Conservation (phyloP, 1,284 basidiomycete species). For the Ceratobasidium sp. region DNA sequence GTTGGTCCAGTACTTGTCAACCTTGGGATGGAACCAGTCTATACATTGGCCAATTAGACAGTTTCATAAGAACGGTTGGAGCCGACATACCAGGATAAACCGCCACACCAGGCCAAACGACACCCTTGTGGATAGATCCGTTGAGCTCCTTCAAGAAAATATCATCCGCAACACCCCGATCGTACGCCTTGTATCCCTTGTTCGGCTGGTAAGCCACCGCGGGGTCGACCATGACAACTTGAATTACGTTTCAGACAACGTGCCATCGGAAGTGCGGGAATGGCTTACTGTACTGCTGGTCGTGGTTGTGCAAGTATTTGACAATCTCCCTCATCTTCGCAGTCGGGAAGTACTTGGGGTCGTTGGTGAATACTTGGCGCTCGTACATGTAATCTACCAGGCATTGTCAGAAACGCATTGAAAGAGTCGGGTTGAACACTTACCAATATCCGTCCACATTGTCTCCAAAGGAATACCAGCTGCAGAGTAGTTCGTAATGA, state of each 20-base stretch:
- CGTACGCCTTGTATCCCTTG: conserved; percentile 61
- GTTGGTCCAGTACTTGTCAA: conserved; percentile 63
- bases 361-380: conserved; percentile 70
- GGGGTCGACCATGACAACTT: conserved; percentile 79
- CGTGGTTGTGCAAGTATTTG: conserved; percentile 61
- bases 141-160: conserved; percentile 69
- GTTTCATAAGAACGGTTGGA: neutral
- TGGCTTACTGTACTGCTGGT: conserved; percentile 63
- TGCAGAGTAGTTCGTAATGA: conserved; percentile 64
- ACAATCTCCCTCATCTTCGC: conserved; percentile 69
- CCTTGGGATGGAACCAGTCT: conserved; percentile 70
- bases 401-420: neutral
- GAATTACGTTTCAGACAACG: neutral
- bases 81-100: conserved; percentile 61
- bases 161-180: conserved; percentile 61
- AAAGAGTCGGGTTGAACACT: neutral
- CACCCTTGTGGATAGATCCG: conserved; percentile 64
- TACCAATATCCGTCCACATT: conserved; percentile 79
- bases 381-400: conserved; percentile 72
- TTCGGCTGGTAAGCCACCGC: conserved; percentile 63
- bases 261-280: neutral
- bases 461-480: conserved; percentile 63
- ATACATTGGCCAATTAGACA: neutral
- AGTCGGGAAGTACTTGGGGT: conserved; percentile 70
- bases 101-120: conserved; percentile 76